Evolutionary conservation across 2,329 filamentous ascomycete species (phyloP).

Genomic region (Torrubiellomyces zombiae): DNA sequence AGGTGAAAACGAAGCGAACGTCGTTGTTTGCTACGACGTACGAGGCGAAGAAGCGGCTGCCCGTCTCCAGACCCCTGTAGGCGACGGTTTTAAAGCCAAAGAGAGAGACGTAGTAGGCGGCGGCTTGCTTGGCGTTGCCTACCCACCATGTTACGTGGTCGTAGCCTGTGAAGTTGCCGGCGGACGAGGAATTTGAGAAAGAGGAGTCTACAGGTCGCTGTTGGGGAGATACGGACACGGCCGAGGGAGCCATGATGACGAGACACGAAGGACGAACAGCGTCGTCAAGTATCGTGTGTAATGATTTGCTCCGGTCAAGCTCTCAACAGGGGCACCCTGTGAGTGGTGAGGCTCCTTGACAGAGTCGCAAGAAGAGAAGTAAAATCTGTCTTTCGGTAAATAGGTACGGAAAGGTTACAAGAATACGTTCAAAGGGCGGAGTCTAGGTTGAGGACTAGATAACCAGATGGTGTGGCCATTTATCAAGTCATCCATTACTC

Average conservation of each 20-base stretch:
- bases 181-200: constrained; percentile 18
- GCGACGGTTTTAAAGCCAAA: constrained; percentile 76
- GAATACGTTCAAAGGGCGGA: too few species aligned
- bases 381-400: too few species aligned
- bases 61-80: constrained; percentile 78
- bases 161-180: constrained; percentile 58
- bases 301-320: too few species aligned
- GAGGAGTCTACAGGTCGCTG: constrained; percentile 25
- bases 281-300: too few species aligned
- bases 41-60: constrained; percentile 62
- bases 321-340: too few species aligned
- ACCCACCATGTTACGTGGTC: constrained; percentile 95
- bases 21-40: constrained; percentile 66
- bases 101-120: constrained; percentile 70
- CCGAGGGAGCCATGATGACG: constrained; percentile 43
- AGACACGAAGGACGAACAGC: too few species aligned
- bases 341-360: too few species aligned
- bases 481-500: too few species aligned
- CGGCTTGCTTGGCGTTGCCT: constrained; percentile 90
- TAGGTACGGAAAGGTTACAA: too few species aligned
- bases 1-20: constrained; percentile 72
- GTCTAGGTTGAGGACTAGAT: too few species aligned
- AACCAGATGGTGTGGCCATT: too few species aligned
- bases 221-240: constrained; percentile 33
- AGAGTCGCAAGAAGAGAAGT: too few species aligned